A percentile compares a stretch with the other conserved stretches of the same genome.
These are phyloP conservation scores for Cyberlindnera maritima DNA, from an alignment of 805 yeast genomes.

Conservation along the genomic window DNA sequence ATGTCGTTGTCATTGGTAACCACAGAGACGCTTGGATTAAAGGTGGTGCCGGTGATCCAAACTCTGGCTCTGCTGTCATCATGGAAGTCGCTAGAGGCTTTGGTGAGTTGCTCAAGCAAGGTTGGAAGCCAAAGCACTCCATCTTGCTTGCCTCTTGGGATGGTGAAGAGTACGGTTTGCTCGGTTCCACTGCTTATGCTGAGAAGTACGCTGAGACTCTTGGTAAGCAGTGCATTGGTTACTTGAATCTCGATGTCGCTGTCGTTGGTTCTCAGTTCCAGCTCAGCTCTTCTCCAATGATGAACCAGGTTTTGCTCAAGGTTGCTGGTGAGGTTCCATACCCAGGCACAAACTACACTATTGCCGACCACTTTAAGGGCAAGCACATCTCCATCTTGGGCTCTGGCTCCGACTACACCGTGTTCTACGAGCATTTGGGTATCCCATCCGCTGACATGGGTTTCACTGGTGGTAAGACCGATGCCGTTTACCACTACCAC, in stretches of 20 bases:
- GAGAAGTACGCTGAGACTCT: slow-evolving; percentile 53
- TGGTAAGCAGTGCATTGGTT: slow-evolving; percentile 55
- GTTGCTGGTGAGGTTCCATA: slow-evolving; percentile 44
- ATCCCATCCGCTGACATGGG: slow-evolving; percentile 61
- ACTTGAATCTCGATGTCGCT: slow-evolving; percentile 68
- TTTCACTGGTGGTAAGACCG: slow-evolving; percentile 41
- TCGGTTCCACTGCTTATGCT: slow-evolving; percentile 78
- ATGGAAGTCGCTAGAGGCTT: slow-evolving; percentile 63
- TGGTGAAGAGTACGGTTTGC: slow-evolving; percentile 73
- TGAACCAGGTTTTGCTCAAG: slow-evolving; percentile 44
- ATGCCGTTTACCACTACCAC: slow-evolving; percentile 71
- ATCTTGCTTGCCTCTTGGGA: slow-evolving; percentile 78
- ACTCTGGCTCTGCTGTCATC: slow-evolving; percentile 65
- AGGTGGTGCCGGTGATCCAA: slow-evolving; percentile 80
- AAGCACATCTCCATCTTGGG: slow-evolving; percentile 49
- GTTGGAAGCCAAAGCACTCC: slow-evolving; percentile 68
- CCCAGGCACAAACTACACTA: slow-evolving; percentile 34
- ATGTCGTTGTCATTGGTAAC: slow-evolving; percentile 65
- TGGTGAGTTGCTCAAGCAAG: slow-evolving; percentile 45
- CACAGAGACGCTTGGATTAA: slow-evolving; percentile 82
- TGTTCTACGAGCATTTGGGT: slow-evolving; percentile 57
- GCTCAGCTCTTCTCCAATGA: slow-evolving; percentile 55
- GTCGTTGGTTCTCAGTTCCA: slow-evolving; percentile 51
- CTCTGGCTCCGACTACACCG: slow-evolving; percentile 70
- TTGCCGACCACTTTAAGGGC: slow-evolving; percentile 30